These are phyloP conservation scores for Aspergillus sparsus DNA, from an alignment of 495 filamentous ascomycete species.

Conservation along the genomic window DNA sequence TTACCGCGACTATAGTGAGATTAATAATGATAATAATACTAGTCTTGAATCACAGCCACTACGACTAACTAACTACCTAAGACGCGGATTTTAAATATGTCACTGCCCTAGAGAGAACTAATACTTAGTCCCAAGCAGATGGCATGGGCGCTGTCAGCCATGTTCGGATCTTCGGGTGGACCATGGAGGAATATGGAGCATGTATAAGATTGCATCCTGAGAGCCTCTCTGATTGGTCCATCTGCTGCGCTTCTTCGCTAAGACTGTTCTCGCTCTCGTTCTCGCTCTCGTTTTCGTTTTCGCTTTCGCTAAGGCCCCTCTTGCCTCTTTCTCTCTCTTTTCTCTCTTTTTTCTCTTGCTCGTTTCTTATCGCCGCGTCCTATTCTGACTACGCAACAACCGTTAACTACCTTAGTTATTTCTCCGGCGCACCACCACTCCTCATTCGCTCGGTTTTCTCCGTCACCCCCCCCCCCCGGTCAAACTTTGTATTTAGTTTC, in stretches of 20 bases:
- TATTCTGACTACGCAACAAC: too few species aligned
- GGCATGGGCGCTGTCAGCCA: constrained; percentile 1
- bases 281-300: constrained; percentile 25
- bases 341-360: too few species aligned
- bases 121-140: too few species aligned
- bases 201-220: constrained; percentile 14
- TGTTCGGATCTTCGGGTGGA: constrained; percentile 10
- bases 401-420: neutral
- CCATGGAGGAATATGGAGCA: neutral
- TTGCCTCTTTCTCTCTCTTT: neutral
- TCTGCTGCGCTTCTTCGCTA: neutral
- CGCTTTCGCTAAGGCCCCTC: constrained; percentile 13
- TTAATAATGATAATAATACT: too few species aligned
- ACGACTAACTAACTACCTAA: too few species aligned
- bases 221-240: constrained; percentile 26
- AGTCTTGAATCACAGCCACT: too few species aligned
- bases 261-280: constrained; percentile 12
- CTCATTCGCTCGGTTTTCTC: constrained; percentile 4
- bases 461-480: neutral
- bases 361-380: too few species aligned
- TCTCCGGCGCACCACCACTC: neutral
- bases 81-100: too few species aligned
- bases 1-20: too few species aligned
- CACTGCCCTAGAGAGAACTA: too few species aligned
- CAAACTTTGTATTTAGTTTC: too few species aligned